Base-by-base conservation (phyloP, 176 grass and related monocot genomes). In the Oropetium thomaeum region DNA sequence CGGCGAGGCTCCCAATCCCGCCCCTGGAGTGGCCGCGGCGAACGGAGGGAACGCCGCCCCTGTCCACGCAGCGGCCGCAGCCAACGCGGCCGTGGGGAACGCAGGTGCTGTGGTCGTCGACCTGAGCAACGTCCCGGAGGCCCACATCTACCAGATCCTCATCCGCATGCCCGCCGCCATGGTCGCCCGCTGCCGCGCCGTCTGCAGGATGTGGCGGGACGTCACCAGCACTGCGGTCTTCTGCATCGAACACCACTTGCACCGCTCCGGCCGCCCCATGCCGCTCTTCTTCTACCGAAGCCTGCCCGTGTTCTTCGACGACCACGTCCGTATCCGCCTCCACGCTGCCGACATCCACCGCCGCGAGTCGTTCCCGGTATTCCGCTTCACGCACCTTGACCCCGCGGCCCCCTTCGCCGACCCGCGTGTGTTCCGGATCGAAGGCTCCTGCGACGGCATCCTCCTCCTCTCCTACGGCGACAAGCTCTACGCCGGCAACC, bases 211-310 rank as follows among this genome's bases (percentile, higher is more conserved):
- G 38, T 42, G 38, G 51, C 64, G 10, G 27, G 6, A 45, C 51
- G 2, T 68, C 51, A 26, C 53, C 64, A 1, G 27, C 38, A 11
- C 38, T 19, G 26, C 43, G 2, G 7, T 0, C 11, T 79, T 79
- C 76, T 65, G 11, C 65, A 17, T 2, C 51, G 51, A 10, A 5
- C 52, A 79, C 27, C 25, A 58, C 51, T 13, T n/a, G 19, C 16
- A 32, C 26, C 12, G 12, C 27, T 32, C 4, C 34, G 35, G 16
- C 17, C 27, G 4, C 6, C 76, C 76, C 38, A 69, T 44, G 64
- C 77, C 77, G 19, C 52, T 79, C 64, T 59, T 79, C 77, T 34
- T 26, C 65, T 69, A 43, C 71, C 54, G n/a, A n/a, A n/a, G 54
- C 37, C 16, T 42, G 5, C 17, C 1, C 16, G 67, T 11, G 43